Base-by-base conservation (phyloP, 2,329 filamentous ascomycete genomes). In the Coccinonectria pachysandricola region DNA sequence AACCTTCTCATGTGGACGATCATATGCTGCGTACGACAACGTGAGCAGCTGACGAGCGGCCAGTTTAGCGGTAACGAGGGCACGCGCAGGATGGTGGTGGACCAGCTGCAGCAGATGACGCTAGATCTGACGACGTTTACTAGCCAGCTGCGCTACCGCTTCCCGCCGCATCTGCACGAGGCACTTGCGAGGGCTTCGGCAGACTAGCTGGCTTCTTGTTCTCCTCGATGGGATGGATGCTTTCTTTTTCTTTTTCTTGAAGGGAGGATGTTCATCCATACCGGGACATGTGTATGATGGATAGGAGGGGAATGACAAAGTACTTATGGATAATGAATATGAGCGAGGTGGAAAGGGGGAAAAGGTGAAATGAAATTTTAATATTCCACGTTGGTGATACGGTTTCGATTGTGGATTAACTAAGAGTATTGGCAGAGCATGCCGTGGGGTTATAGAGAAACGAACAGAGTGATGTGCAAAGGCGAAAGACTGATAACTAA, bases 1-100 rank as follows among this genome's bases (percentile, higher is more conserved):
- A 85, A 88, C 54, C 66, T 96, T 36, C 70, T 98, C 37, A 79
- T 94, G 61, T 96, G 91, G 91, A 85, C 85, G 25, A 84, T 98
- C 40, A 71, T 79, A 21, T 86, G 82, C 59, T 92, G 87, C 56
- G 78, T 79, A 25, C 71, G 76, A 30, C 79, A 94, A 56, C 73
- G 83, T 36, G 77, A 81, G 43, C 64, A 76, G 35, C 66, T 92
- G 23, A 68, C 70, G 30, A 69, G 65, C 32, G 76, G 78, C 15
- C 71, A 79, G 43, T 95, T 80, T 54, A 85, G 79, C 42, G 79
- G 73, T 37, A 79, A 79, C 54, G 74, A 76, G 47, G 70, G 70
- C 30, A 79, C 67, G 38, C 64, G 68, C 48, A 65, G 59, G 50
- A 59, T 63, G 53, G 69, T 85, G 57, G 75, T 79, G 26, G 75